phyloP scores from a whole-genome alignment of 352 stramenopile species.

The Phytophthora aleatoria region DNA sequence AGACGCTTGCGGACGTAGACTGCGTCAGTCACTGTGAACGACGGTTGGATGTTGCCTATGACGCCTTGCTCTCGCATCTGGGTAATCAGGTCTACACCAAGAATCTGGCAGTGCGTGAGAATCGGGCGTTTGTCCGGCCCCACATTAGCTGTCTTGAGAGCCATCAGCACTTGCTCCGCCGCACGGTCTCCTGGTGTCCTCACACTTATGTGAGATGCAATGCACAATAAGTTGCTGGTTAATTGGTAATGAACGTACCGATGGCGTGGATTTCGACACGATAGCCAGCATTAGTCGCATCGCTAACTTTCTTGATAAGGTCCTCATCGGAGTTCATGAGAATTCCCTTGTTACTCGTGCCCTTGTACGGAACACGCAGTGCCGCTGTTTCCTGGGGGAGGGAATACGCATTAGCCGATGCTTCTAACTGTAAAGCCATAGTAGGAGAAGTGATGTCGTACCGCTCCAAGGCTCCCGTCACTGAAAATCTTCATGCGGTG shows the following conservation, averaged over 20 bases:
- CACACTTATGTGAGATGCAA: conserved; percentile 8
- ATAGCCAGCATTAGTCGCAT: conserved; percentile 62
- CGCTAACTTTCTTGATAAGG: conserved; percentile 65
- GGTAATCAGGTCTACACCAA: conserved; percentile 69
- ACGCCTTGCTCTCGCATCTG: conserved; percentile 78
- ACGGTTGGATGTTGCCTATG: conserved; percentile 89
- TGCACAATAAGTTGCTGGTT: background rate
- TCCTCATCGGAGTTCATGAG: conserved; percentile 80
- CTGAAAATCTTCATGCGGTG: conserved; percentile 91
- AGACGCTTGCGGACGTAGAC: conserved; percentile 82
- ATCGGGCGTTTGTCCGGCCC: conserved; percentile 64
- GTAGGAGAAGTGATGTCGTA: conserved; percentile 24
- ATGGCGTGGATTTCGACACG: conserved; percentile 91
- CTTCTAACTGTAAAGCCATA: background rate
- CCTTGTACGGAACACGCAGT: conserved; percentile 67
- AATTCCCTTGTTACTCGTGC: conserved; percentile 73
- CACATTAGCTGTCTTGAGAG: conserved; percentile 61
- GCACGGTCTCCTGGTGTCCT: conserved; percentile 58
- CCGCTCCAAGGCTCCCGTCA: conserved; percentile 87
- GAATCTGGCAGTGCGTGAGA: conserved; percentile 91
- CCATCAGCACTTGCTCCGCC: conserved; percentile 73
- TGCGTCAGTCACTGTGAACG: conserved; percentile 88
- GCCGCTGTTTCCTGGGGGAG: conserved; percentile 82
- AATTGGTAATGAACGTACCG: conserved; percentile 36
- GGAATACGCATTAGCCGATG: background rate